Evolutionary conservation across 495 filamentous ascomycete genomes (phyloP), one percentile per base, ranked within the genome.

Genomic region (Xylaria nigripes): DNA sequence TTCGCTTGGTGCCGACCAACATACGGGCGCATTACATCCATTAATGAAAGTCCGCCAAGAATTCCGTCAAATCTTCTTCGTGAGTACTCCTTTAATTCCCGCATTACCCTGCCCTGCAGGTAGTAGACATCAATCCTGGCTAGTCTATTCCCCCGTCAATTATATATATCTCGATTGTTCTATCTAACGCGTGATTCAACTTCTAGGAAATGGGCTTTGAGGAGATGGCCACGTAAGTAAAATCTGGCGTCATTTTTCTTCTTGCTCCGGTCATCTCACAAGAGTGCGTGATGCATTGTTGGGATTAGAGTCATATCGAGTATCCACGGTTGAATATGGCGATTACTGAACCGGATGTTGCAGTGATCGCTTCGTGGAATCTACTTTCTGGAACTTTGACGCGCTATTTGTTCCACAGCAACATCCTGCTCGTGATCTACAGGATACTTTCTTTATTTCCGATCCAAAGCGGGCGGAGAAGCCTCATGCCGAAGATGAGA

Each of bases 341-440:
- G 21, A 25, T 36, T 40, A 42, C 48, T 50, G 36, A 42, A 23
- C 8, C 1, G 23, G 21, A 29, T 25, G n/a, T 22, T 27, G 2
- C 36, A 50, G 48, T 27, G 48, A 50, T 21, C 34, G 59, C 19
- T 93, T 84, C 67, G 90, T 96, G 54, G 93, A 98, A 75, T 91
- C 89, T 19, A 91, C 91, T 36, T 96, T 96, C 84, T 98, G 92
- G 86, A 96, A 96, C 71, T 97, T 97, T 69, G 93, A 97, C 61
- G 83, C 90, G 40, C 90, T 98, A 53, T 96, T 90, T 73, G 90
- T 98, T 21, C 91, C 91, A 23, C 93, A 98, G 72, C 92, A 96
- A 78, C 93, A 96, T 68, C 93, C 92, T 29, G 91, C 93, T 55
- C 88, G 93, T 61, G 93, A 96, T 64, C 75, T 95, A 32, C 93